Percentiles rank a stretch among this genome's conserved stretches.
phyloP scores from a whole-genome alignment of 768 basidiomycete genomes.

The Kwoniella pini region DNA sequence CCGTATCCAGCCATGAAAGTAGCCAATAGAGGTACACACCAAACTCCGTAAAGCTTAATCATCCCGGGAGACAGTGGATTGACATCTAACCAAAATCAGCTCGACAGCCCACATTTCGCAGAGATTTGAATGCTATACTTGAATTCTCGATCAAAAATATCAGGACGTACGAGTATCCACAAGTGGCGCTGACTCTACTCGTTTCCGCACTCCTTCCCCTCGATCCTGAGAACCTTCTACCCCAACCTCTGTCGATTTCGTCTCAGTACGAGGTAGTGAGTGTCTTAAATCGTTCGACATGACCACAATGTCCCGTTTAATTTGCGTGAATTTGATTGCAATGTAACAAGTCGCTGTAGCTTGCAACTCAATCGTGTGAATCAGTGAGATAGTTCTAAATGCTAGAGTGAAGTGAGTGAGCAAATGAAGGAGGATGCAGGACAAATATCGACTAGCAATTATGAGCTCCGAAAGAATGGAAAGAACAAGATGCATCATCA shows the following conservation, averaged over 20 bases:
- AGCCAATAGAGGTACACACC: conserved; percentile 25
- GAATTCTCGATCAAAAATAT: no score
- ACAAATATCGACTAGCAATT: no score
- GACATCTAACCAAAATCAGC: conserved; percentile 10
- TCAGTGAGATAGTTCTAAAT: no score
- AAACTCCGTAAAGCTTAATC: conserved; percentile 34
- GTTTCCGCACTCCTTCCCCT: neutral
- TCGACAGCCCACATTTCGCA: neutral
- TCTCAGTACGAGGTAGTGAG: conserved; percentile 1
- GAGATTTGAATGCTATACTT: neutral
- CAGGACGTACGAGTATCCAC: conserved; percentile 5
- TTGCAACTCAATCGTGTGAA: no score
- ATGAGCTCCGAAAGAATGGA: no score
- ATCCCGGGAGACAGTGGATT: conserved; percentile 29
- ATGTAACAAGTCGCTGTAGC: no score
- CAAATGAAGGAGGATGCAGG: no score
- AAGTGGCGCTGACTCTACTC: no score
- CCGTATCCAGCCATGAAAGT: conserved; percentile 41
- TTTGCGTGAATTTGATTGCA: no score
- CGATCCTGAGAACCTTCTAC: neutral
- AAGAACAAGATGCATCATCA: no score
- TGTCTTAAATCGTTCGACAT: neutral
- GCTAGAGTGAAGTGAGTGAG: no score
- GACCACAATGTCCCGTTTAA: neutral
- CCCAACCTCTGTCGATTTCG: neutral